Evolutionary conservation across 2,329 filamentous ascomycete species (phyloP), one percentile per base, ranked within the genome.

Genomic region (Alternaria sp.): DNA sequence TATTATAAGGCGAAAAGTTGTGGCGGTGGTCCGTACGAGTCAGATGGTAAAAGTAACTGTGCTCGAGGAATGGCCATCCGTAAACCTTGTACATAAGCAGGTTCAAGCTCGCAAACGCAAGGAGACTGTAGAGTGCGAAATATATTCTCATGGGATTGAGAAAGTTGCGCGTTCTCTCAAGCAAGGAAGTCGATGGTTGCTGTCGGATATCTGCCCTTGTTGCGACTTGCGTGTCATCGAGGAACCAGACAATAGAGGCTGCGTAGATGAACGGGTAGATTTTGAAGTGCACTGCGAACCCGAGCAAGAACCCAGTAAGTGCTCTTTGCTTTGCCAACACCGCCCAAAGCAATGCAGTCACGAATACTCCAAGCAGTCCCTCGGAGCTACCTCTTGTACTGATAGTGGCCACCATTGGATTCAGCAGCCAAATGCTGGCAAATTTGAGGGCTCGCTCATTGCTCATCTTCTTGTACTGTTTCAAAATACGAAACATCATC

Each of bases 221-320:
- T 25, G 51, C 25, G 14, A 53, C 82, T 78, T 63, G 61, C 14
- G 86, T 85, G 3, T 81, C 82, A 69, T 92, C 91, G 82, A 95
- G 88, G 90, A 90, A 94, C 90, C 91, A 94, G 6, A 93, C 79
- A 45, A 96, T 90, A 4, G 91, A 89, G 0, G 90, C 88, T 2
- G 92, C 95, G 80, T 99, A 99, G 64, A 99, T 93, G 79, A 98
- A 97, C 0, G 96, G 96, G 75, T 99, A 99, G 65, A 99, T 98
- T 85, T 99, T 99, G 82, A 99, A 96, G 81, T 99, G 96, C 25
- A 98, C 94, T 1, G 89, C 89, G 26, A 97, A 81, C 0, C 96
- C 96, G 3, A 99, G 84, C 28, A 98, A 79, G 3, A 89, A 68
- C 0, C 92, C 95, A 0, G 94, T 91, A 9, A 96, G 77, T 1